Base-by-base conservation (phyloP, 2,329 filamentous ascomycete species). In the Elsinoe arachidis region DNA sequence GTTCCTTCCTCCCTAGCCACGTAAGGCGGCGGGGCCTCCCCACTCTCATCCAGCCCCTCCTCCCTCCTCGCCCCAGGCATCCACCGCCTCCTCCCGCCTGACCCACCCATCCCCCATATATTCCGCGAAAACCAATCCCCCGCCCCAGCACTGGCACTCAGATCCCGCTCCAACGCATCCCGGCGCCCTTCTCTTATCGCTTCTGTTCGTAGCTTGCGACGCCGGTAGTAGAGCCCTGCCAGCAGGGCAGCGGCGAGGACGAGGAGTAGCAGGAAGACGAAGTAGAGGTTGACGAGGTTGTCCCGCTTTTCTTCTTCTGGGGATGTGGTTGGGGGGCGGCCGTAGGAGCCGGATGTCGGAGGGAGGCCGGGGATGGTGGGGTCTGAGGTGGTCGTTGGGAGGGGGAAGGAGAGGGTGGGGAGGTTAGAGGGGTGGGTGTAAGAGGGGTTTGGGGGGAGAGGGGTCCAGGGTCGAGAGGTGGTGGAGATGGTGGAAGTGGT, bases 1-100 rank as follows among this genome's bases (percentile, higher is more conserved):
- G 7, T 60, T 59, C 44, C 64, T 49, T 58, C 57, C 34, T 63
- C 63, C 59, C 70, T 72, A 0, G 58, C 72, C 63, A 64, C 73
- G 66, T 87, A 87, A 0, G 83, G 81, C 49, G 84, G 84, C 52
- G 84, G 84, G 9, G 83, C 81, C 67, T 86, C 82, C 26, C 83
- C 84, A 43, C 77, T 69, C 70, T 85, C 83, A 65, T 86, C 78
- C 57, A 86, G 68, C 0, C 84, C 84, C 61, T 86, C 83, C 46
- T 78, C 73, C 54, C 52, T 63, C 11, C 63, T 63, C 30, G 66
- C 63, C 7, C 58, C 69, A 23, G 53, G 59, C 46, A 59, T 33
- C 43, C 61, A 61, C 34, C 58, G 58, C 43, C 61, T 61, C 56
- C 49, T 44, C 43, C 57, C 55, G 35, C 56, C 58, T 19, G 34